Conservation (phyloP, 805 yeast species). For the fission yeast (Schizosaccharomyces pombe) region DNA sequence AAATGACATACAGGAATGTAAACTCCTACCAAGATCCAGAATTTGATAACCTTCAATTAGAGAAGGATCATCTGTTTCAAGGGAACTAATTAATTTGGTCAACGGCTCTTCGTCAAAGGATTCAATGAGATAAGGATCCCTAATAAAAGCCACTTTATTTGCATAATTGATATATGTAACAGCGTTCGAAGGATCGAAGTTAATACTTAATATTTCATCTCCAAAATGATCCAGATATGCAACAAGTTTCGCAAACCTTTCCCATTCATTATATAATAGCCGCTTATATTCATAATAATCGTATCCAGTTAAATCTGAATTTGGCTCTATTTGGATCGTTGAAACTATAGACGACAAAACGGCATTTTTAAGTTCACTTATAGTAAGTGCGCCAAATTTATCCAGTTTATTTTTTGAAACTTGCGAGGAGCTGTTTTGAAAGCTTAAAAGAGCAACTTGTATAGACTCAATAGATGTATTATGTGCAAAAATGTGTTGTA, state of each 20-base stretch:
- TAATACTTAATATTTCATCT: not conserved
- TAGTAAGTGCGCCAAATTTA: not conserved
- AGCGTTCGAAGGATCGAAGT: not conserved
- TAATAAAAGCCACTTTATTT: not conserved
- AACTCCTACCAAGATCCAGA: not conserved
- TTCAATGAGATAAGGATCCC: not conserved
- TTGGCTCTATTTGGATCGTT: not conserved
- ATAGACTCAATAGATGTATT: not conserved
- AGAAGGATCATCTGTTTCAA: not conserved
- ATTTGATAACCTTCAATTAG: not conserved
- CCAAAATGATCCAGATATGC: not conserved
- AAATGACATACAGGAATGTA: not conserved
- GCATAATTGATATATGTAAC: not conserved
- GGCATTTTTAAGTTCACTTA: not conserved
- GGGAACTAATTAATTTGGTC: not conserved
- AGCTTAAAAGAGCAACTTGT: not conserved
- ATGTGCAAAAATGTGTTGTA: not conserved
- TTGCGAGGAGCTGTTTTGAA: not conserved
- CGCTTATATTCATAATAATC: not conserved
- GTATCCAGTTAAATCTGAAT: not conserved
- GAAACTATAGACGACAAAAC: not conserved
- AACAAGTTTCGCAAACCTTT: not conserved
- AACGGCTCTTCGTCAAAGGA: not conserved
- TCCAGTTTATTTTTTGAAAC: not conserved
- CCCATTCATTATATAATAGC: not conserved